These are phyloP conservation scores for Fusarium mundagurra DNA, from an alignment of 2,329 filamentous ascomycete genomes.

Conservation along the genomic window DNA sequence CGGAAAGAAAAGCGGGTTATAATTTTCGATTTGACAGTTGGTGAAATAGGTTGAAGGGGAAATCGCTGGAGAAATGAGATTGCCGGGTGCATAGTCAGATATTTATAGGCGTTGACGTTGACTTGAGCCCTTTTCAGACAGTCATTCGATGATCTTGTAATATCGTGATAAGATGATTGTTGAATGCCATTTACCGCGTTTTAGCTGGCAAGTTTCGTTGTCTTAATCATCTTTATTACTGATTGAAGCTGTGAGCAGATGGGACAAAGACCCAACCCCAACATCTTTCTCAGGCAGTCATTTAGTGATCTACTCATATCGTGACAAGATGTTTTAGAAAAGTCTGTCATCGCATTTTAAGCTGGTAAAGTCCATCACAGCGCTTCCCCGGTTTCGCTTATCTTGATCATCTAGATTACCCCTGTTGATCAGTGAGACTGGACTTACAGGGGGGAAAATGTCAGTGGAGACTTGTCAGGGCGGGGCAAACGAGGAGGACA, in stretches of 20 bases:
- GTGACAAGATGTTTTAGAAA: too few relatives aligned
- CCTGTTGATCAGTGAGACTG: not conserved
- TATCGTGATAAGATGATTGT: not conserved
- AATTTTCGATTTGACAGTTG: not conserved
- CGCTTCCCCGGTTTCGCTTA: not conserved
- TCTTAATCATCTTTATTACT: too few relatives aligned
- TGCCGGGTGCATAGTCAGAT: not conserved
- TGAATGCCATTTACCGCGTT: too few relatives aligned
- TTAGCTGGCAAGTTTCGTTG: too few relatives aligned
- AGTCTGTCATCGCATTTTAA: not conserved
- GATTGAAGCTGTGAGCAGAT: too few relatives aligned
- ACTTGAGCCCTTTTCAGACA: not conserved
- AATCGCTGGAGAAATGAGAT: not conserved
- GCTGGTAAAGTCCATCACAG: not conserved
- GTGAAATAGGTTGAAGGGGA: not conserved
- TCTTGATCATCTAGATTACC: not conserved
- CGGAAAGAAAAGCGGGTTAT: accelerated
- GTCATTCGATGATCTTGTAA: not conserved
- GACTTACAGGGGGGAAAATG: not conserved
- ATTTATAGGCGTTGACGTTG: not conserved
- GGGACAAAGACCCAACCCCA: too few relatives aligned
- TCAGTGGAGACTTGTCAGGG: not conserved
- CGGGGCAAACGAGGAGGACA: not conserved
- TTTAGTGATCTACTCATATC: too few relatives aligned
- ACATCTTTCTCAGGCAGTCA: too few relatives aligned